Evolutionary conservation across 108 stramenopile genomes (phyloP).

Genomic region (Fragilaria radians): DNA sequence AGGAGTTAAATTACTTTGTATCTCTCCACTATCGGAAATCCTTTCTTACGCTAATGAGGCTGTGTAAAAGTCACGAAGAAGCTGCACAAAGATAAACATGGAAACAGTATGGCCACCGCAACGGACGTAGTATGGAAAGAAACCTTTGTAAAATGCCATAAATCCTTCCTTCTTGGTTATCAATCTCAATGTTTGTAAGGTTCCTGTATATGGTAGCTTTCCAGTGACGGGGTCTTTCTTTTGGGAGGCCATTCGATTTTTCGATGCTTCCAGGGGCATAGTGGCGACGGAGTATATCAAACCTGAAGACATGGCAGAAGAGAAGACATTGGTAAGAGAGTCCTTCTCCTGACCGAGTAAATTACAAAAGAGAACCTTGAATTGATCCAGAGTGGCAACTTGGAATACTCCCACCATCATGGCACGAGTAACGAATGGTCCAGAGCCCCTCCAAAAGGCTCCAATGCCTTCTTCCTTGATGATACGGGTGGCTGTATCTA

Average conservation of each 20-base stretch:
- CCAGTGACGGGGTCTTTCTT: constrained; percentile 61
- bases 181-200: constrained; percentile 69
- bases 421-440: constrained; percentile 86
- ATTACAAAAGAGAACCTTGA: constrained; percentile 71
- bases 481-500: constrained; percentile 71
- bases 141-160: constrained; percentile 64
- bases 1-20: too few species aligned
- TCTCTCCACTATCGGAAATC: too few species aligned
- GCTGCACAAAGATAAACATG: constrained; percentile 89
- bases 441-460: constrained; percentile 88
- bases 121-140: constrained; percentile 87
- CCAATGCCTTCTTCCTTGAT: constrained; percentile 74
- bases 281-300: constrained; percentile 88
- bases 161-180: constrained; percentile 73
- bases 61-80: constrained; percentile 76
- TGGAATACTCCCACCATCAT: constrained; percentile 92
- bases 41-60: too few species aligned
- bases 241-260: constrained; percentile 94
- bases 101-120: constrained; percentile 94
- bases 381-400: constrained; percentile 92
- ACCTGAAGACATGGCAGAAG: constrained; percentile 87
- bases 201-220: constrained; percentile 77
- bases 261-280: constrained; percentile 91
- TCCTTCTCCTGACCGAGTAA: constrained; percentile 62
- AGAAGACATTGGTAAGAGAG: constrained; percentile 85